Percentiles rank a stretch among this genome's conserved stretches.
Conservation (phyloP, 768 basidiomycete genomes). For the Tylopilus sp. region DNA sequence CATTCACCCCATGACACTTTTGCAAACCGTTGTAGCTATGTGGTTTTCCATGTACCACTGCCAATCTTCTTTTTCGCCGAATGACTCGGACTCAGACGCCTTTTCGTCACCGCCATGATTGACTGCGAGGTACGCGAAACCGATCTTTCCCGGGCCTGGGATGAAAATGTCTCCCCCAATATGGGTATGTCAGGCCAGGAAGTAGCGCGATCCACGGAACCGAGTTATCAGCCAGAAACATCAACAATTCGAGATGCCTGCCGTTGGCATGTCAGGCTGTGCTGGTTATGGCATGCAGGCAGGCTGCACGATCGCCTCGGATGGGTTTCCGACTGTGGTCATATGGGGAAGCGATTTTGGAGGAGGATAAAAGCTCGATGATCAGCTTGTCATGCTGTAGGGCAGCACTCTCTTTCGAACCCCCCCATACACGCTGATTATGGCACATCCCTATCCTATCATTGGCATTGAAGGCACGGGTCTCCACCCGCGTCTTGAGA, state of each 20-base stretch:
- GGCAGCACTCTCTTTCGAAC: background rate
- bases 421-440: background rate
- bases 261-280: background rate
- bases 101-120: background rate
- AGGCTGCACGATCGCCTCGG: background rate
- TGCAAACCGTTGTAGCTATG: no score
- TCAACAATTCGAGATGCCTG: background rate
- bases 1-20: no score
- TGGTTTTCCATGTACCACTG: no score
- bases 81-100: background rate
- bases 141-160: no score
- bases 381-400: background rate
- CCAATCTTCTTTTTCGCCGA: background rate
- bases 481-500: slow-evolving; percentile 13
- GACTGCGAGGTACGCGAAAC: no score
- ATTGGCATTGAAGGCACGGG: slow-evolving; percentile 1
- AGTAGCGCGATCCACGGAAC: background rate
- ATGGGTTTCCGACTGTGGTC: background rate
- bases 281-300: background rate
- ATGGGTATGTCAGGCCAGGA: background rate
- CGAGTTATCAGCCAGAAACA: background rate
- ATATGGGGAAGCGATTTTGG: background rate
- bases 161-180: background rate
- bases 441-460: slow-evolving; percentile 14
- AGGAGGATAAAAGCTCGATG: slow-evolving; percentile 3